Percentiles rank a stretch among this genome's conserved stretches.
phyloP scores from a whole-genome alignment of 2,329 filamentous ascomycete genomes.

The Fragosphaeria purpurea region DNA sequence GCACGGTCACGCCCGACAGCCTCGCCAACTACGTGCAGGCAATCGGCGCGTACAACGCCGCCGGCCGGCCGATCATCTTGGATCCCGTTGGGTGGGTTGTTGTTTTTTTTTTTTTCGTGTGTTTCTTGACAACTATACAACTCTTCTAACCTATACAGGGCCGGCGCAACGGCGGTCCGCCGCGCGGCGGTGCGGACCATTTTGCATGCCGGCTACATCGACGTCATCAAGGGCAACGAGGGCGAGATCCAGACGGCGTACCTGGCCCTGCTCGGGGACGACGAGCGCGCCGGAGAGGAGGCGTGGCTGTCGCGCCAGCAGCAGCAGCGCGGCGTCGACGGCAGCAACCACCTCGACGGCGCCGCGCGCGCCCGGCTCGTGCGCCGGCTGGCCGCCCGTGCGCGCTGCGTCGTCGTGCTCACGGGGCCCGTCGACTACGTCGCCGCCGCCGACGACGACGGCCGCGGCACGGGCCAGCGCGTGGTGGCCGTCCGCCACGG shows the following conservation, averaged over 20 bases:
- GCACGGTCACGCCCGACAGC: constrained; percentile 70
- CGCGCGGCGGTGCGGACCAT: constrained; percentile 61
- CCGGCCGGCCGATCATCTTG: constrained; percentile 65
- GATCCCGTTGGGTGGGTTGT: constrained; percentile 70
- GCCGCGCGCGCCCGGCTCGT: constrained; percentile 51
- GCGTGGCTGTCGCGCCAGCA: constrained; percentile 17
- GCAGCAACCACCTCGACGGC: constrained; percentile 42
- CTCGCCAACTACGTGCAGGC: constrained; percentile 63
- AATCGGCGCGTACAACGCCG: constrained; percentile 69
- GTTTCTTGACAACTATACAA: background rate
- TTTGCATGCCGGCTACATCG: constrained; percentile 64
- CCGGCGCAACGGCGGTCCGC: constrained; percentile 69
- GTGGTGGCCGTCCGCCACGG: constrained; percentile 67
- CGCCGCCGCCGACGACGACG: too few species aligned
- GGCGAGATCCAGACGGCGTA: constrained; percentile 70
- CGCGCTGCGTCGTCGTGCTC: constrained; percentile 67
- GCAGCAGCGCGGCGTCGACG: constrained; percentile 80
- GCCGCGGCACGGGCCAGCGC: constrained; percentile 41
- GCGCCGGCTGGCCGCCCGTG: constrained; percentile 52
- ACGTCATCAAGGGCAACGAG: constrained; percentile 91
- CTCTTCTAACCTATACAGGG: constrained; percentile 29
- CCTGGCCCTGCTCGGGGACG: constrained; percentile 33
- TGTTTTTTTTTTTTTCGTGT: background rate
- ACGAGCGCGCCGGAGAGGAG: constrained; percentile 10
- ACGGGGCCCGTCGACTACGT: constrained; percentile 72